phyloP scores from a whole-genome alignment of 1,139 yeast species.

The Lipomyces yarrowii region DNA sequence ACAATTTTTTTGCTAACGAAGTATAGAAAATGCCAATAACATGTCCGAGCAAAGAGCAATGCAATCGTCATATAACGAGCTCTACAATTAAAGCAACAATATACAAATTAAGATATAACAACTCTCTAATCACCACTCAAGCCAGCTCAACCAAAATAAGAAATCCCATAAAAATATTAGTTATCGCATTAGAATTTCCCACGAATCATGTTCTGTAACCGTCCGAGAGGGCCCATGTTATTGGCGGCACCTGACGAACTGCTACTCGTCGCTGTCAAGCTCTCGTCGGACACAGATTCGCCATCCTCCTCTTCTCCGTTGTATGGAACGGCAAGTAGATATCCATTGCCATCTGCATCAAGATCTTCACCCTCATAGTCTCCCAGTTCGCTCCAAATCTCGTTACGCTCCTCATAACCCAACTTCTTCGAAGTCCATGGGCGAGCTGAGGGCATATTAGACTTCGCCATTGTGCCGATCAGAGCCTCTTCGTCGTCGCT shows the following conservation, averaged over 20 bases:
- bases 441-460: constrained; percentile 9
- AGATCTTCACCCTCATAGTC: constrained; percentile 28
- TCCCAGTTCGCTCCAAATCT: constrained; percentile 35
- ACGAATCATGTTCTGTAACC: constrained; percentile 21
- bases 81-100: background rate
- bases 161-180: background rate
- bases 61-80: background rate
- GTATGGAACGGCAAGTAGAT: constrained; percentile 22
- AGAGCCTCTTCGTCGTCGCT: constrained; percentile 15
- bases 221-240: constrained; percentile 9
- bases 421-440: constrained; percentile 26
- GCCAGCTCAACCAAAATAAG: background rate
- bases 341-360: constrained; percentile 15
- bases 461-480: constrained; percentile 3
- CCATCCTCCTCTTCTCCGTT: constrained; percentile 22
- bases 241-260: constrained; percentile 4
- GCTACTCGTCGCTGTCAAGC: constrained; percentile 23
- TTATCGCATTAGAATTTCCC: constrained; percentile 5
- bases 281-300: constrained; percentile 27
- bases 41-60: background rate
- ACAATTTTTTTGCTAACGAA: background rate
- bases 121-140: background rate
- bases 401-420: constrained; percentile 35
- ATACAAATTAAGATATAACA: background rate
- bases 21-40: background rate